Evolutionary conservation across 805 yeast species (phyloP).

Genomic region (Metschnikowia matae): DNA sequence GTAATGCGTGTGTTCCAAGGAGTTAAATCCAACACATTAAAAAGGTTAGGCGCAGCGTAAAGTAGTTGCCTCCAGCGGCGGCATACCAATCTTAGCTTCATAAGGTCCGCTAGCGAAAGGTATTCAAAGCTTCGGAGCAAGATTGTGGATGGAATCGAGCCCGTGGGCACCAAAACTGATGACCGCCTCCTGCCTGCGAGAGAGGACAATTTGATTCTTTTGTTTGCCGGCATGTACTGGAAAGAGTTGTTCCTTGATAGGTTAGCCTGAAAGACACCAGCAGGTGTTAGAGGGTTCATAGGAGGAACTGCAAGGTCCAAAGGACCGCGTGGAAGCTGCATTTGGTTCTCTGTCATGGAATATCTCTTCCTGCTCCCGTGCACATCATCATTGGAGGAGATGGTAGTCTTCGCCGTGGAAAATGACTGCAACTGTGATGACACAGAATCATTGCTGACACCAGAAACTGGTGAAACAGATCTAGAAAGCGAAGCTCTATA

Average conservation of each 20-base stretch:
- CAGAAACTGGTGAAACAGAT: conserved; percentile 18
- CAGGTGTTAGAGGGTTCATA: conserved; percentile 29
- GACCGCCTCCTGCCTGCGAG: conserved; percentile 49
- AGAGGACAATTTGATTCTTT: conserved; percentile 47
- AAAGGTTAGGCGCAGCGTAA: conserved; percentile 51
- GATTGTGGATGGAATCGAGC: conserved; percentile 60
- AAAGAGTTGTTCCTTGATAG: conserved; percentile 28
- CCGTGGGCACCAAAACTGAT: conserved; percentile 48
- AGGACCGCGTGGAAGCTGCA: conserved; percentile 14
- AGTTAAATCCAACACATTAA: conserved; percentile 50
- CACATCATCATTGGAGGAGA: conserved; percentile 7
- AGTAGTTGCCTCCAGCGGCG: conserved; percentile 66
- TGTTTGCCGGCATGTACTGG: conserved; percentile 53
- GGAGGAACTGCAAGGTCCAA: conserved; percentile 33
- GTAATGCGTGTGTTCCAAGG: conserved; percentile 60
- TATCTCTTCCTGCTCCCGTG: conserved; percentile 13
- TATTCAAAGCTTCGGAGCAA: conserved; percentile 50
- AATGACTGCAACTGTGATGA: background rate
- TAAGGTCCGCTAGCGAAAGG: conserved; percentile 53
- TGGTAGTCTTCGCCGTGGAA: conserved; percentile 4
- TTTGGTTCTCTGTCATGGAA: conserved; percentile 7
- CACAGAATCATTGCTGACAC: conserved; percentile 9
- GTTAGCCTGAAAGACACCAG: conserved; percentile 2
- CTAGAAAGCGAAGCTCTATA: background rate
- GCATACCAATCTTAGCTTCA: conserved; percentile 57